Conservation (phyloP, 805 yeast species). For the Myxozyma geophila region DNA sequence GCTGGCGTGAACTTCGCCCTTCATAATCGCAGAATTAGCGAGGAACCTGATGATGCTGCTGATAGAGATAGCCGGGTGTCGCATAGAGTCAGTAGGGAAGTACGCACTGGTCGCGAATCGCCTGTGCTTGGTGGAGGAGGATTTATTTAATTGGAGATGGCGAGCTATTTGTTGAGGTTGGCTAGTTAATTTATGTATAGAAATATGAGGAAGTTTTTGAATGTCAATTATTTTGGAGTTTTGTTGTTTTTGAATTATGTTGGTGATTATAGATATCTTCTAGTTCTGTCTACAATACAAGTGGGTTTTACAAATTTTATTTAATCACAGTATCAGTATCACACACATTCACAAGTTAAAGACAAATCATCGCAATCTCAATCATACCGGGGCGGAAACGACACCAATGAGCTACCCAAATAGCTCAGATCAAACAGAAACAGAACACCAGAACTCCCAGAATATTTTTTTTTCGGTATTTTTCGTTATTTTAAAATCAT, state of each 20-base stretch:
- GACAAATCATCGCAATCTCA: background rate
- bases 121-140: conserved; percentile 18
- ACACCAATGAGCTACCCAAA: background rate
- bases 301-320: too few species aligned
- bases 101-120: conserved; percentile 15
- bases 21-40: conserved; percentile 25
- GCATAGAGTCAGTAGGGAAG: conserved; percentile 12
- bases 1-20: background rate
- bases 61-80: background rate
- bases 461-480: background rate
- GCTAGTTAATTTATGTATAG: background rate
- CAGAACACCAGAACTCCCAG: too few species aligned
- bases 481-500: background rate
- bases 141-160: conserved; percentile 6
- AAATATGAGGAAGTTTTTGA: background rate
- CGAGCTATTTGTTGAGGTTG: background rate
- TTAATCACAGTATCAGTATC: too few species aligned
- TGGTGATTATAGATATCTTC: too few species aligned
- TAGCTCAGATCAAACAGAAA: background rate
- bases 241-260: background rate
- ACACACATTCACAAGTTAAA: background rate
- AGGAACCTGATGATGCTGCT: conserved; percentile 19
- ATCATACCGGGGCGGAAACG: too few species aligned
- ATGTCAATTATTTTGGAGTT: background rate
- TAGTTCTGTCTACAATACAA: background rate